Evolutionary conservation across 2,329 filamentous ascomycete species (phyloP), one percentile per base, ranked within the genome.

Genomic region (Colletotrichum caudatum): DNA sequence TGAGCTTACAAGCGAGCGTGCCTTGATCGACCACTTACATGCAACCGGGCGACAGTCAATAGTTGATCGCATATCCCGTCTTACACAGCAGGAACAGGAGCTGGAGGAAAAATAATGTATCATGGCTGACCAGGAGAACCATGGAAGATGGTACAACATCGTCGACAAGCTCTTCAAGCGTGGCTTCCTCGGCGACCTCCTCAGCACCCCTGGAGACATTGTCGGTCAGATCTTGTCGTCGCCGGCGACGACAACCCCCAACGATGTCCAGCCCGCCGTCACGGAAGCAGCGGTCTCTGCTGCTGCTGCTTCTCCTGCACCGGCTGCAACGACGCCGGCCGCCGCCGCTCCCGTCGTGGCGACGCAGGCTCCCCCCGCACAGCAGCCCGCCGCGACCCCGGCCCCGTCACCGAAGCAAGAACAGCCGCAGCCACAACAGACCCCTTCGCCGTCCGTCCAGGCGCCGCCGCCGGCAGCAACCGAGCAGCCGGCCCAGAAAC

Each of bases 191-290:
- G 53, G 23, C 33, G 59, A 71, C n/a, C 46, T 71, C 6, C 65
- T 71, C 58, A 64, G 50, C 51, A 29, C 20, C 4, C 65, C 69
- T 7, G 54, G 46, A 29, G 41, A 20, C 33, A 20, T 71, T 16
- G 54, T 71, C 59, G 64, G 69, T 20, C 53, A 69, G 14, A 54
- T 71, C 11, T 37, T 71, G 59, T 64, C 65, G 29, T 41, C 65
- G 69, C 69, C 69, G 65, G 58, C 69, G 54, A 50, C 69, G 65
- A 71, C 69, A 50, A 69, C 65, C 1, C 53, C 50, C 18, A 50
- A 64, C 2, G 33, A 53, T 5, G 23, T 20, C 1, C 57, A 64
- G 50, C 23, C 61, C n/a, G 61, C 29, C 29, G 39, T 35, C 20
- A 64, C 62, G 12, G 51, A 7, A 9, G 54, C 14, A 23, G 65